Conservation (phyloP, 768 basidiomycete species). For the Boletus reticuloceps region DNA sequence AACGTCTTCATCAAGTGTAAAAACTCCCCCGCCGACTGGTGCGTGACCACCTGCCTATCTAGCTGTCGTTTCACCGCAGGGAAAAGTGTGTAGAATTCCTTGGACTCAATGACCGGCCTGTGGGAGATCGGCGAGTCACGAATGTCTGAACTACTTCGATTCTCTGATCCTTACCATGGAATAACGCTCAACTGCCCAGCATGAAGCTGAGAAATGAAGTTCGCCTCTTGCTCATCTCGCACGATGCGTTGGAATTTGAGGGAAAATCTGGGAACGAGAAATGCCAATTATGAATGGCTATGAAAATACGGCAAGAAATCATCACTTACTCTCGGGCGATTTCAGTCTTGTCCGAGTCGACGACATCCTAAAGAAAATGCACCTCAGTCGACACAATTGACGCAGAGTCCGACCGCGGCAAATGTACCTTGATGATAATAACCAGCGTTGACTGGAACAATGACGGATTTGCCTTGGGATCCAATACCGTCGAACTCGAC, state of each 20-base stretch:
- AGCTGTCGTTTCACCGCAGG: slow-evolving; percentile 43
- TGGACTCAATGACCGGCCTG: slow-evolving; percentile 58
- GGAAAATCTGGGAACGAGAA: slow-evolving; percentile 39
- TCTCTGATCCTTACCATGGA: slow-evolving; percentile 42
- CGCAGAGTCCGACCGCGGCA: fast-evolving
- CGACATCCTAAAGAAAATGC: slow-evolving; percentile 46
- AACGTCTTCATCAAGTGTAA: slow-evolving; percentile 56
- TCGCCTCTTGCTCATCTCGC: slow-evolving; percentile 55
- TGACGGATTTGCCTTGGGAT: slow-evolving; percentile 55
- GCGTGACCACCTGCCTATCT: slow-evolving; percentile 48
- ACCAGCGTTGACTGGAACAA: slow-evolving; percentile 58
- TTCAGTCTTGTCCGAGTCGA: slow-evolving; percentile 57
- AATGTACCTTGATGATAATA: slow-evolving; percentile 58
- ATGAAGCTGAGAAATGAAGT: slow-evolving; percentile 62
- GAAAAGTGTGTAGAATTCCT: slow-evolving; percentile 56
- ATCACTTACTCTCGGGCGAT: slow-evolving; percentile 53
- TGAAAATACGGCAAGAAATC: neutral
- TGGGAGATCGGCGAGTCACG: neutral
- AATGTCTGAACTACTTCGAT: neutral
- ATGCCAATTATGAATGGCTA: neutral
- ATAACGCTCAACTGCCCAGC: slow-evolving; percentile 53
- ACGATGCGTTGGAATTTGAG: slow-evolving; percentile 63
- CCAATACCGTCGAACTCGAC: slow-evolving; percentile 53
- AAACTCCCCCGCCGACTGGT: slow-evolving; percentile 51
- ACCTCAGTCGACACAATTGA: neutral